Conservation (phyloP, 1,284 basidiomycete genomes). For the Rhodotorula mucilaginosa region DNA sequence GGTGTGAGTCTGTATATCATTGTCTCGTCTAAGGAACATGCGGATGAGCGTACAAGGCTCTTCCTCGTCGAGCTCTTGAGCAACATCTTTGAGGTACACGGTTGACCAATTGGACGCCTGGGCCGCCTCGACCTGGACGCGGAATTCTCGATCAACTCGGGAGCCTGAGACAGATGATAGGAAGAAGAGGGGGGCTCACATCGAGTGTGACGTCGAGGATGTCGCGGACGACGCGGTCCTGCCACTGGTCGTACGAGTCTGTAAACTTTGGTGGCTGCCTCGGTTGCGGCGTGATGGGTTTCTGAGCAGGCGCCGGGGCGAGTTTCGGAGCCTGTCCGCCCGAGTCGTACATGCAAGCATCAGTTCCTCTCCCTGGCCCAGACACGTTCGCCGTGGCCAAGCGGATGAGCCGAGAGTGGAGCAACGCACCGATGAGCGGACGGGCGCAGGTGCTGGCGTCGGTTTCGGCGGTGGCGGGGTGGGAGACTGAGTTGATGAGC, state of each 20-base stretch:
- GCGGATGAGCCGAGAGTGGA: not conserved
- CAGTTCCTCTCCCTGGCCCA: too few relatives aligned
- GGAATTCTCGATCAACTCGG: conserved; percentile 2
- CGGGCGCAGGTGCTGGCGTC: not conserved
- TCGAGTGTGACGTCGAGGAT: conserved; percentile 65
- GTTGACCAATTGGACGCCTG: conserved; percentile 67
- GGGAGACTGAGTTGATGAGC: not conserved
- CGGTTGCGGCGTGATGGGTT: conserved; percentile 3
- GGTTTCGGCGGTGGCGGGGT: not conserved
- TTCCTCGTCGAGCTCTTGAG: conserved; percentile 69
- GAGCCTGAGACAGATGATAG: conserved; percentile 17
- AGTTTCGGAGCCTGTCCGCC: not conserved
- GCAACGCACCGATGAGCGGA: not conserved
- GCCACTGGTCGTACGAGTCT: conserved; percentile 42
- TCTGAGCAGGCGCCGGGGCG: not conserved
- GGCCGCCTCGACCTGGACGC: conserved; percentile 64
- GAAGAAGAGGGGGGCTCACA: conserved; percentile 55
- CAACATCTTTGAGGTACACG: conserved; percentile 79
- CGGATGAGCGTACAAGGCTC: conserved; percentile 53
- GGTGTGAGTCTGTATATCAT: conserved; percentile 23
- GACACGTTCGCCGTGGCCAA: too few relatives aligned
- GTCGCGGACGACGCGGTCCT: conserved; percentile 34
- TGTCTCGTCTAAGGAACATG: conserved; percentile 14
- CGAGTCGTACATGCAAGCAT: not conserved
- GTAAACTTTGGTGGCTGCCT: conserved; percentile 23